Base-by-base conservation (phyloP, 1,139 yeast species). In the Suhomyces yuchorum region DNA sequence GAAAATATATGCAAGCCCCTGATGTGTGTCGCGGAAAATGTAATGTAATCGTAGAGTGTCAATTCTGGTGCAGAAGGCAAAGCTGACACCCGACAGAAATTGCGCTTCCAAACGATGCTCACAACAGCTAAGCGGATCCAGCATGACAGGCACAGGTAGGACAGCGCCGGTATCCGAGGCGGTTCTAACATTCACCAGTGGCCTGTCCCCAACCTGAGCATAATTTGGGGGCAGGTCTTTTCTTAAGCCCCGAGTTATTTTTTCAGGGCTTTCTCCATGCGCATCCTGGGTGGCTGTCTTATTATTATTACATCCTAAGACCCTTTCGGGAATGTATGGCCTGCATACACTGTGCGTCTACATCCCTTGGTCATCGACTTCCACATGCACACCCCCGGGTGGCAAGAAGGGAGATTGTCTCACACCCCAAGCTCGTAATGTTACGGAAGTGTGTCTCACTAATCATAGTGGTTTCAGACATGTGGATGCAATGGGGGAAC, bases 1-100 rank as follows among this genome's bases (percentile, higher is more conserved):
- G 7, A 36, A 23, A 37, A 37, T 37, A 37, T 37, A n/a, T 37
- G 39, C 39, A 37, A 20, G 32, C 39, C 39, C 30, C 39, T 23
- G 30, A 14, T 37, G 39, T 14, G 34, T 14, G 34, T 15, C 18
- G 34, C 34, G 34, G 18, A 37, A 22, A n/a, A n/a, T 15, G 28
- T 12, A 20, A 34, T 19, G 37, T 20, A 19, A 8, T 18, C 9
- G 37, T 6, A 5, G 12, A 1, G 23, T 6, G 15, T 28, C 32
- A 28, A 6, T 3, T 7, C 4, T 3, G 15, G 32, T 28, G 32
- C 32, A 28, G 32, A 9, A 23, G 8, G 26, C 3, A 4, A 12
- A 8, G 11, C 5, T 8, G 26, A 23, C 8, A 23, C 26, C 9
- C 8, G 26, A 9, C 26, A 23, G 8, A 8, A 23, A 8, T 23